Base-by-base conservation (phyloP, 2,329 filamentous ascomycete genomes). In the Colletotrichum navitas region DNA sequence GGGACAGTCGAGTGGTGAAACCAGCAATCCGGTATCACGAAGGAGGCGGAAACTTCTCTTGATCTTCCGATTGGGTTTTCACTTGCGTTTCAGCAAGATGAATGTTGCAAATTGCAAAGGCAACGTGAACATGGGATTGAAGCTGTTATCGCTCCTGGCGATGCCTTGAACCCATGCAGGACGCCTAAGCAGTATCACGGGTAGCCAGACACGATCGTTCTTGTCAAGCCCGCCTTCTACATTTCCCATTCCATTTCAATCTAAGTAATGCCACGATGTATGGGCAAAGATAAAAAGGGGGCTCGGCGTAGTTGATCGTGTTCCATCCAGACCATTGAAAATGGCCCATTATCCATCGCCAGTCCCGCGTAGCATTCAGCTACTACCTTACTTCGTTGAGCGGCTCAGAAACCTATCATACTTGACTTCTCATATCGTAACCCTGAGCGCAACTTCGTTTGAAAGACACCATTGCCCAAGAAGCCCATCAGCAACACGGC, bases 1-100 rank as follows among this genome's bases (percentile, higher is more conserved):
- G 62, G 5, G 10, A 26, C n/a, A 12, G 32, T 52, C 5, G 39
- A 11, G 16, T 43, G 36, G 60, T 34, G 41, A 43, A 45, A 52
- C 49, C 43, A 39, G 58, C 43, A 29, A 2, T 24, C 1, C 26
- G 24, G 34, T 43, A 14, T 16, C 21, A 64, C 52, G n/a, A 24
- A 52, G 5, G 5, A 5, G 21, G 18, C 39, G 18, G 66, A 26
- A 18, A 12, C 11, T 12, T 26, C 24, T 56, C 21, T 56, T 32
- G 2, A n/a, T 16, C 5, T 64, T 58, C 66, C 66, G 60, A 58
- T 68, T 68, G 66, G 66, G 7, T 24, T 21, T 24, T 18, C 34
- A 12, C 47, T 32, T 1, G n/a, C 34, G 24, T 16, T 10, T 2
- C 32, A 3, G 32, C 2, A 7, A 49, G 3, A 29, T 14, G 10